Evolutionary conservation across 768 basidiomycete genomes (phyloP).

Genomic region (Lactifluus hygrophoroides): DNA sequence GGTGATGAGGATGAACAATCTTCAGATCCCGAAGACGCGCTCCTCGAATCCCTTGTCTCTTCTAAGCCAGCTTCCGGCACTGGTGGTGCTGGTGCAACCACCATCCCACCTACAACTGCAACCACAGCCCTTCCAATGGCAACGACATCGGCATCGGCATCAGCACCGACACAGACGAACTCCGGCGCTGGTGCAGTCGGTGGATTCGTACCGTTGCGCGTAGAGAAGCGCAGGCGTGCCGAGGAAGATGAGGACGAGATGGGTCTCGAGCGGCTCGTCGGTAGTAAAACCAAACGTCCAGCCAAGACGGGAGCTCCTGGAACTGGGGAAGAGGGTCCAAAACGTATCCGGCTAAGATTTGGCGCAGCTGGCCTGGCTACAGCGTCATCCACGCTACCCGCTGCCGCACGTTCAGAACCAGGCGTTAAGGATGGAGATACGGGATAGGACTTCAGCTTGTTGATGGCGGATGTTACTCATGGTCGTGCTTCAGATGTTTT

Average conservation of each 20-base stretch:
- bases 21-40: conserved; percentile 42
- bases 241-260: conserved; percentile 67
- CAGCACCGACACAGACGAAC: conserved; percentile 2
- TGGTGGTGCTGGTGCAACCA: not conserved
- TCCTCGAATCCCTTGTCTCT: conserved; percentile 47
- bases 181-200: not conserved
- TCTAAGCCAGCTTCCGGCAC: conserved; percentile 25
- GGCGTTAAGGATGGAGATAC: conserved; percentile 69
- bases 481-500: conserved; percentile 8
- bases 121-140: not conserved
- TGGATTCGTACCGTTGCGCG: conserved; percentile 38
- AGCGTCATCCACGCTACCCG: conserved; percentile 25
- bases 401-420: conserved; percentile 49
- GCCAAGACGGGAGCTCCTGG: not conserved
- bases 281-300: conserved; percentile 33
- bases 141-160: not conserved
- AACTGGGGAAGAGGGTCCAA: conserved; percentile 28
- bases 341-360: conserved; percentile 71
- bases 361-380: conserved; percentile 38
- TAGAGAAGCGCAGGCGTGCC: conserved; percentile 31
- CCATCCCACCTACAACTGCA: not conserved
- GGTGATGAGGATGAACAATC: conserved; percentile 62
- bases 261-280: conserved; percentile 48
- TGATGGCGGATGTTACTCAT: not conserved
- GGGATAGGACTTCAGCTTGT: conserved; percentile 34